Evolutionary conservation across 192 early-diverging fungal genomes (phyloP).

Genomic region (Endogone sp.): DNA sequence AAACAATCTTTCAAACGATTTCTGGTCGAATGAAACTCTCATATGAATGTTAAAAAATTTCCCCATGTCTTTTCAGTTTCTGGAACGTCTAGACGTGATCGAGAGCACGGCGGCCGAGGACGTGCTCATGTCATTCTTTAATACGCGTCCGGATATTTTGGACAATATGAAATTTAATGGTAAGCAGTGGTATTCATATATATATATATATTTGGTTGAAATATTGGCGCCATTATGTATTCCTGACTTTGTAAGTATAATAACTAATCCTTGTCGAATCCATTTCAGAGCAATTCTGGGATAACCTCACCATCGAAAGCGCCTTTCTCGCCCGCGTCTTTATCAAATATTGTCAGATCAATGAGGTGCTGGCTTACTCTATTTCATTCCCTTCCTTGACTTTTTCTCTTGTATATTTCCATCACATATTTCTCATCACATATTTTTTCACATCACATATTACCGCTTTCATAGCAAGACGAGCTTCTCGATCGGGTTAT

Average conservation of each 20-base stretch:
- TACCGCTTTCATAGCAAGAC: conserved; percentile 43
- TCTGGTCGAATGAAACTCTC: not conserved
- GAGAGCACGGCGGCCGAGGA: conserved; percentile 59
- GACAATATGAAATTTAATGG: conserved; percentile 57
- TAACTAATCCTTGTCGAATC: not conserved
- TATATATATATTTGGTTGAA: not conserved
- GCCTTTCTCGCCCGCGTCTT: conserved; percentile 43
- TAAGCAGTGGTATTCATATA: conserved; percentile 6
- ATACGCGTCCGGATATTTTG: conserved; percentile 59
- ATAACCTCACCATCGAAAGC: conserved; percentile 46
- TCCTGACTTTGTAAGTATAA: not conserved
- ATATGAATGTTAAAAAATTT: not conserved
- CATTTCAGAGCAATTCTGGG: conserved; percentile 48
- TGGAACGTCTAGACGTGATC: conserved; percentile 70
- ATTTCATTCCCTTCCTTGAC: not conserved
- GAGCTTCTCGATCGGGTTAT: conserved; percentile 60
- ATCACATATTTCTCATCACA: conserved; percentile 14
- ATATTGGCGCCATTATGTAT: not conserved
- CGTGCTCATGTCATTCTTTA: conserved; percentile 61
- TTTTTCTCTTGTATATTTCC: conserved; percentile 6
- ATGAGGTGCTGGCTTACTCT: conserved; percentile 23
- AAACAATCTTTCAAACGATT: not conserved
- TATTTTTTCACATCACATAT: too few relatives aligned
- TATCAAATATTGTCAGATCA: conserved; percentile 31
- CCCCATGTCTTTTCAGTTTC: conserved; percentile 27